Percentiles rank a stretch among this genome's conserved stretches.
Conservation (phyloP, 371 early-diverging fungal species). For the Mortierella sp. region DNA sequence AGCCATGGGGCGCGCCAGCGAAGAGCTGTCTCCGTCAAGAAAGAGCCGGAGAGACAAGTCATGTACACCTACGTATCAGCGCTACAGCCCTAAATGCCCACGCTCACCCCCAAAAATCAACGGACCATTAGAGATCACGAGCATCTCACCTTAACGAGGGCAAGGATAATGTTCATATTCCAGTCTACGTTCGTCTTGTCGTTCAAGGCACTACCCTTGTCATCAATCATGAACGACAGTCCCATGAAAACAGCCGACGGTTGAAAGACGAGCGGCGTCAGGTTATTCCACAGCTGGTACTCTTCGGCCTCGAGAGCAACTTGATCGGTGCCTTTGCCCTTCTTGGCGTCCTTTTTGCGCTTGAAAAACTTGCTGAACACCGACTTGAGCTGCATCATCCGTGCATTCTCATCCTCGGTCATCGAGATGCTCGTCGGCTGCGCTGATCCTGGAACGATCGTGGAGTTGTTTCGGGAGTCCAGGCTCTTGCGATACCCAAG, state of each 20-base stretch:
- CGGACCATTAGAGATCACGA: too few species aligned
- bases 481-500: conserved; percentile 35
- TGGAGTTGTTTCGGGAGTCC: conserved; percentile 10
- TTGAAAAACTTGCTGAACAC: conserved; percentile 49
- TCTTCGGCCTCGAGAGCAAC: conserved; percentile 33
- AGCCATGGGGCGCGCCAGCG: too few species aligned
- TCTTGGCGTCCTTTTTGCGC: conserved; percentile 44
- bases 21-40: too few species aligned
- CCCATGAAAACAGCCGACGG: conserved; percentile 54
- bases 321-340: conserved; percentile 25
- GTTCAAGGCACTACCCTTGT: conserved; percentile 38
- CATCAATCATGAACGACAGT: conserved; percentile 51
- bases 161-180: conserved; percentile 56
- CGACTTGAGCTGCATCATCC: conserved; percentile 41
- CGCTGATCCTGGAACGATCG: conserved; percentile 6
- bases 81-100: too few species aligned
- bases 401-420: conserved; percentile 37
- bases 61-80: too few species aligned
- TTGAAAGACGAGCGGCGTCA: conserved; percentile 33
- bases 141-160: conserved; percentile 51
- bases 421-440: conserved; percentile 3
- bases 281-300: conserved; percentile 43
- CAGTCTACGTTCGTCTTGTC: conserved; percentile 32
- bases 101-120: too few species aligned
- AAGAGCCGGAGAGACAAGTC: too few species aligned